phyloP scores from a whole-genome alignment of 345 rosid genomes.

The Populus tremula region DNA sequence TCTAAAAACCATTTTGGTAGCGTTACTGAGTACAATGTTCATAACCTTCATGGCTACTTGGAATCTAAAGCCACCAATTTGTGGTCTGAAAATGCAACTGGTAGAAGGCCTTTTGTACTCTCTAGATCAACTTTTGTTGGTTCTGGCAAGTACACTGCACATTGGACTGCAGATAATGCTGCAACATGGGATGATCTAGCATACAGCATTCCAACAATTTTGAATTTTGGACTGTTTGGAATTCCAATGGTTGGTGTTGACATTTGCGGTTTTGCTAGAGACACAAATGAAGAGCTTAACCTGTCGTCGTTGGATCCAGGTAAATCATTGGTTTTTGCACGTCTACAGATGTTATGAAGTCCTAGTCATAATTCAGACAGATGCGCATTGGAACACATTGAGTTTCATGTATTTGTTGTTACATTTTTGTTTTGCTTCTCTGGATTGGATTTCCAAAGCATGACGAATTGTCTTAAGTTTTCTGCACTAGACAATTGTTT shows the following conservation, averaged over 20 bases:
- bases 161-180: constrained; percentile 76
- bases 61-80: constrained; percentile 59
- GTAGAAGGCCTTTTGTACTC: constrained; percentile 65
- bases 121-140: constrained; percentile 66
- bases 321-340: neutral
- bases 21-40: constrained; percentile 56
- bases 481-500: neutral
- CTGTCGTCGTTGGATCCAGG: constrained; percentile 74
- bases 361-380: too few relatives aligned
- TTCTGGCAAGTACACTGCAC: constrained; percentile 70
- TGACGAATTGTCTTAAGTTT: too few relatives aligned
- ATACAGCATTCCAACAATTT: constrained; percentile 47
- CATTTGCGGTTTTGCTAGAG: constrained; percentile 56
- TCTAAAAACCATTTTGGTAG: constrained; percentile 43
- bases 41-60: constrained; percentile 61
- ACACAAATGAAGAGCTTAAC: constrained; percentile 57
- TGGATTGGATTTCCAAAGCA: too few relatives aligned
- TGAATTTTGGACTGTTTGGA: constrained; percentile 69
- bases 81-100: constrained; percentile 38
- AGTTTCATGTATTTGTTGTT: too few relatives aligned
- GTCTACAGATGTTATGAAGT: too few relatives aligned
- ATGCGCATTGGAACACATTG: too few relatives aligned
- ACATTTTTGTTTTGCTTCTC: too few relatives aligned
- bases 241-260: constrained; percentile 83
- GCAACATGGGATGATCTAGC: constrained; percentile 65